Percentiles rank a stretch among this genome's conserved stretches.
These are phyloP conservation scores for Mycena rosella DNA, from an alignment of 768 basidiomycete species.

Conservation along the genomic window DNA sequence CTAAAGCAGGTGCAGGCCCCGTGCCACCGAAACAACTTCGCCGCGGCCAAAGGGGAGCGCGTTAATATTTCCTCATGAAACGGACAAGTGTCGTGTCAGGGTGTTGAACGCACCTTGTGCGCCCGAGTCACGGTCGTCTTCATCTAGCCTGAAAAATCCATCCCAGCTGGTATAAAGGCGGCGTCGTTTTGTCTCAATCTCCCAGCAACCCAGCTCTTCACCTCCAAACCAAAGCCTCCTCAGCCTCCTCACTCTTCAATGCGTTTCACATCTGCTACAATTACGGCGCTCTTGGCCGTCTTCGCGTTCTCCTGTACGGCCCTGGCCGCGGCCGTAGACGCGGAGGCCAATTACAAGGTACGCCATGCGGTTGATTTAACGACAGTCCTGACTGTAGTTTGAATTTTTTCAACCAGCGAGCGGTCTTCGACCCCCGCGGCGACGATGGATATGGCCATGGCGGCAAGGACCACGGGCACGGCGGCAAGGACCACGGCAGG, in stretches of 20 bases:
- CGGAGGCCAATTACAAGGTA: not conserved
- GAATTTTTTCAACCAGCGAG: not conserved
- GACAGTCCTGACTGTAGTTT: not conserved
- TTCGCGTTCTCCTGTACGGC: slow-evolving; percentile 1
- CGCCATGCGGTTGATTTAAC: no score
- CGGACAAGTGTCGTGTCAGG: not conserved
- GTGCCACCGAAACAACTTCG: no score
- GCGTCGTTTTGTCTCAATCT: no score
- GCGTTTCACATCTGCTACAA: slow-evolving; percentile 3
- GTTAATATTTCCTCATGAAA: no score
- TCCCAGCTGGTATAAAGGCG: slow-evolving; percentile 6
- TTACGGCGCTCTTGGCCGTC: slow-evolving; percentile 10
- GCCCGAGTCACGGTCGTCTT: not conserved
- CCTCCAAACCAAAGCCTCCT: not conserved
- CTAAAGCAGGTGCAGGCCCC: no score
- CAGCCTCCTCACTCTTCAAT: not conserved
- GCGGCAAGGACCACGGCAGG: not conserved
- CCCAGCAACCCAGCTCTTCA: slow-evolving; percentile 20
- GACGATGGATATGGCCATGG: not conserved
- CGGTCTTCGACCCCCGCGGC: not conserved
- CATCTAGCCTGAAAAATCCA: slow-evolving; percentile 10
- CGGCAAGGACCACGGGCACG: not conserved
- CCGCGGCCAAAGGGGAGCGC: no score
- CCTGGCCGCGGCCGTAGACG: slow-evolving; percentile 1
- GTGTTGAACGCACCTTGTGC: no score